phyloP scores from a whole-genome alignment of 306 rosid species.

The Arachis hypogaea region DNA sequence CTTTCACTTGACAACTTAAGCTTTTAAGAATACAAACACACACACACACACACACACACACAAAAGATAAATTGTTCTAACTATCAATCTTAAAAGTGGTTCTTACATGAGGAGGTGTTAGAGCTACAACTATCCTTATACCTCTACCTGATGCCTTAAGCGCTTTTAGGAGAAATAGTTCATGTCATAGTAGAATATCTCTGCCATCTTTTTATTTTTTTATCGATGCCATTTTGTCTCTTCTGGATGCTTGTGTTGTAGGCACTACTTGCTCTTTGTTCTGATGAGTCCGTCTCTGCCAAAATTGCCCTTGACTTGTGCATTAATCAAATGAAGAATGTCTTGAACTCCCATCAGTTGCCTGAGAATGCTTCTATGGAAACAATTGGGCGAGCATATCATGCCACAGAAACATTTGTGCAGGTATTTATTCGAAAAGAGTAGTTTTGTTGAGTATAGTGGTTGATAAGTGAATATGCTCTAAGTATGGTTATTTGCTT shows the following conservation, averaged over 20 bases:
- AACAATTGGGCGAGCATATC: slow-evolving; percentile 93
- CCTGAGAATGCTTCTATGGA: slow-evolving; percentile 94
- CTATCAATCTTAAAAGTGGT: too few relatives aligned
- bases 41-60: too few relatives aligned
- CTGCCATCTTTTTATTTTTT: slow-evolving; percentile 17
- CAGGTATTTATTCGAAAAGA: slow-evolving; percentile 61
- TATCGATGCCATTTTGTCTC: slow-evolving; percentile 27
- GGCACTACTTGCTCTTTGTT: slow-evolving; percentile 92
- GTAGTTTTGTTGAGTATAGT: slow-evolving; percentile 21
- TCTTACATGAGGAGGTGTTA: too few relatives aligned
- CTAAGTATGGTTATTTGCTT: slow-evolving; percentile 33
- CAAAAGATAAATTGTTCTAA: too few relatives aligned
- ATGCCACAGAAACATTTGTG: slow-evolving; percentile 93
- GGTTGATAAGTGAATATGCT: slow-evolving; percentile 10
- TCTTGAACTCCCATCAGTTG: slow-evolving; percentile 81
- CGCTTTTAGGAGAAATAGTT: background rate
- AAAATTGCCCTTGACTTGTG: slow-evolving; percentile 92
- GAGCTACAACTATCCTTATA: too few relatives aligned
- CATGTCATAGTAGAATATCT: slow-evolving; percentile 5
- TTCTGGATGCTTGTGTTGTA: slow-evolving; percentile 51
- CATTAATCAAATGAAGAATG: slow-evolving; percentile 89
- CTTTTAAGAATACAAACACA: too few relatives aligned
- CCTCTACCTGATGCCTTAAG: too few relatives aligned
- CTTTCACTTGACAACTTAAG: too few relatives aligned
- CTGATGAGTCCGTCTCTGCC: slow-evolving; percentile 85